phyloP scores from a whole-genome alignment of 331 rosid species.

The Quercus lobata region DNA sequence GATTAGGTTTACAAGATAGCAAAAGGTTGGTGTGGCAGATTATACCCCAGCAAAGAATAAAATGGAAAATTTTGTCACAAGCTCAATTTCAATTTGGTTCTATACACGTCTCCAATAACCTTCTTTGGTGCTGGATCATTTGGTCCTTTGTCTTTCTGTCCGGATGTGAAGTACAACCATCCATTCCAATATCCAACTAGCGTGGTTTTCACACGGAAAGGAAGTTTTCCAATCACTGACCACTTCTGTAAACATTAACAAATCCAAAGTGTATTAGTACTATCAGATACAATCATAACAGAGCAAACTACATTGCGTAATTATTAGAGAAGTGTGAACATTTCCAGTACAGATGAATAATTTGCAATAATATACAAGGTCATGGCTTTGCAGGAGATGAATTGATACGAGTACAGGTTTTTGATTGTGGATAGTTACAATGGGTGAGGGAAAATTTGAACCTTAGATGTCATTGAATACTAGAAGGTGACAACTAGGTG shows the following conservation, averaged over 20 bases:
- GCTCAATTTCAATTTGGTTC: conserved; percentile 63
- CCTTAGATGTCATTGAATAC: too few relatives aligned
- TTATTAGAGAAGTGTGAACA: not conserved
- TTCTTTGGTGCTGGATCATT: conserved; percentile 82
- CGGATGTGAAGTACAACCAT: conserved; percentile 90
- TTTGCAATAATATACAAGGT: not conserved
- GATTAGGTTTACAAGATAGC: not conserved
- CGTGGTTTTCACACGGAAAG: conserved; percentile 89
- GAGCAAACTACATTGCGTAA: too few relatives aligned
- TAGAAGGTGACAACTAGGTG: too few relatives aligned
- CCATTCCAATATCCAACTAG: conserved; percentile 89
- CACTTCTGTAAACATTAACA: conserved; percentile 59
- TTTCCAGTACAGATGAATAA: not conserved
- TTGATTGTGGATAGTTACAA: not conserved
- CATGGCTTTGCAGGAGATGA: not conserved
- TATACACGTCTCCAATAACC: conserved; percentile 80
- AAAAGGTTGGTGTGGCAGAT: not conserved
- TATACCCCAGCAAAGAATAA: not conserved
- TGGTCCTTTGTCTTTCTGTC: conserved; percentile 86
- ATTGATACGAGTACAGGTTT: not conserved
- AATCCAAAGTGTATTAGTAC: not conserved
- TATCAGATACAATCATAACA: not conserved
- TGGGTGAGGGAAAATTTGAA: too few relatives aligned
- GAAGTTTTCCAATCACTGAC: conserved; percentile 87
- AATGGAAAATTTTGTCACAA: conserved; percentile 12